Percentiles rank a stretch among this genome's conserved stretches.
phyloP scores from a whole-genome alignment of 164 flowering plant genomes.

The Vitis cinerea region DNA sequence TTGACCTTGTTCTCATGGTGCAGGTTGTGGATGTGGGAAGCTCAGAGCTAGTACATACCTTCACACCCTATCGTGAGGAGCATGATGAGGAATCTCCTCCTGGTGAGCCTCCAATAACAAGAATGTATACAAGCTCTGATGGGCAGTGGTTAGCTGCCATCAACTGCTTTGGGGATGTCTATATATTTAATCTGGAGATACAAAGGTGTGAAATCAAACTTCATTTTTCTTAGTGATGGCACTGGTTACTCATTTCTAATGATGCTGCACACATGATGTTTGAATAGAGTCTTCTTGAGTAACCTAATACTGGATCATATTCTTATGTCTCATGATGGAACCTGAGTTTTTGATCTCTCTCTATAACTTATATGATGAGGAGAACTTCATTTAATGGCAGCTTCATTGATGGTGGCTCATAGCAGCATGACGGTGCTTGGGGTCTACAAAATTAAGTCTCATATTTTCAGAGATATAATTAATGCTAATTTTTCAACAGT shows the following conservation, averaged over 20 bases:
- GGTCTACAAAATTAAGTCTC: too few species aligned
- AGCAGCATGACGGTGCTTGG: too few species aligned
- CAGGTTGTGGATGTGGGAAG: conserved; percentile 71
- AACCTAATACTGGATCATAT: too few species aligned
- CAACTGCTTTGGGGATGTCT: conserved; percentile 90
- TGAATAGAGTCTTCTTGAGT: too few species aligned
- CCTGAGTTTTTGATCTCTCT: too few species aligned
- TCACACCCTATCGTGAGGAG: conserved; percentile 63
- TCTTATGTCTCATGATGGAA: too few species aligned
- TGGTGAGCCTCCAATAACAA: conserved; percentile 89
- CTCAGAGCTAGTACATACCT: conserved; percentile 48
- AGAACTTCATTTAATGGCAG: too few species aligned
- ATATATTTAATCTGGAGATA: conserved; percentile 75
- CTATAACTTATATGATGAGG: too few species aligned
- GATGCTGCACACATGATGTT: too few species aligned
- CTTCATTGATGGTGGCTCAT: too few species aligned
- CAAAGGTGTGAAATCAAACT: conserved; percentile 49
- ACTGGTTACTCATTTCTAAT: not conserved
- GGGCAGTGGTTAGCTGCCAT: conserved; percentile 93
- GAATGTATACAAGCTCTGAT: conserved; percentile 71
- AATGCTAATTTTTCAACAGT: too few species aligned
- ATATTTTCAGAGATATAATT: too few species aligned
- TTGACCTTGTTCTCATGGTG: conserved; percentile 6
- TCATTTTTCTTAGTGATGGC: not conserved
- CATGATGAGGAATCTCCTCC: conserved; percentile 46